Conservation (phyloP, 805 yeast genomes). For the Metschnikowia gelsemii region DNA sequence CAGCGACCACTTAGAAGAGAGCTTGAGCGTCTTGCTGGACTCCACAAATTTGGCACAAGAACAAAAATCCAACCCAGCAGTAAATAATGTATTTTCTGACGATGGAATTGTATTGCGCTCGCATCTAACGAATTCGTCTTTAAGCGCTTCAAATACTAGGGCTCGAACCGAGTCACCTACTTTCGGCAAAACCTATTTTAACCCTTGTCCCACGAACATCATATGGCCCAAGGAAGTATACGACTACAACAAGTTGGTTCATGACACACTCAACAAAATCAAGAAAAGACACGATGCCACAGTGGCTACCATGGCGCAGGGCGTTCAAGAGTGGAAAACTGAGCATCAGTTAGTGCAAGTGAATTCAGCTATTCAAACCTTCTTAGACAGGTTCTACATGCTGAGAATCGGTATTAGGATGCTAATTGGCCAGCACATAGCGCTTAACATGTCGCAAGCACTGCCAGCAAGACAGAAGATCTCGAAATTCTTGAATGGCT, state of each 20-base stretch:
- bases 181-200: slow-evolving; percentile 47
- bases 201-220: slow-evolving; percentile 52
- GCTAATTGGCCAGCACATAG: slow-evolving; percentile 93
- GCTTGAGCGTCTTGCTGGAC: slow-evolving; percentile 10
- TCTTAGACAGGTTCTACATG: slow-evolving; percentile 85
- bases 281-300: slow-evolving; percentile 89
- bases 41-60: slow-evolving; percentile 30
- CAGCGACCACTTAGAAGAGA: slow-evolving; percentile 10
- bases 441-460: slow-evolving; percentile 66
- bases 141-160: slow-evolving; percentile 10
- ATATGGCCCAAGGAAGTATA: slow-evolving; percentile 74
- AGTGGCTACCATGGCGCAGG: slow-evolving; percentile 88
- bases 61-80: slow-evolving; percentile 36
- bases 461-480: slow-evolving; percentile 41
- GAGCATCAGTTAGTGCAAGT: slow-evolving; percentile 48
- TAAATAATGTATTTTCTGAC: slow-evolving; percentile 45
- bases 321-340: slow-evolving; percentile 86
- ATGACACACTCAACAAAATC: slow-evolving; percentile 64
- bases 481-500: slow-evolving; percentile 36
- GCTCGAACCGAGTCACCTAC: slow-evolving; percentile 34
- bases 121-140: slow-evolving; percentile 17
- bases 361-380: slow-evolving; percentile 73
- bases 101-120: slow-evolving; percentile 49
- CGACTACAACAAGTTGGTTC: slow-evolving; percentile 66
- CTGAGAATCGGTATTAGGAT: slow-evolving; percentile 88